Evolutionary conservation across 306 rosid species (phyloP), one percentile per base, ranked within the genome.

Genomic region (Cercis canadensis): DNA sequence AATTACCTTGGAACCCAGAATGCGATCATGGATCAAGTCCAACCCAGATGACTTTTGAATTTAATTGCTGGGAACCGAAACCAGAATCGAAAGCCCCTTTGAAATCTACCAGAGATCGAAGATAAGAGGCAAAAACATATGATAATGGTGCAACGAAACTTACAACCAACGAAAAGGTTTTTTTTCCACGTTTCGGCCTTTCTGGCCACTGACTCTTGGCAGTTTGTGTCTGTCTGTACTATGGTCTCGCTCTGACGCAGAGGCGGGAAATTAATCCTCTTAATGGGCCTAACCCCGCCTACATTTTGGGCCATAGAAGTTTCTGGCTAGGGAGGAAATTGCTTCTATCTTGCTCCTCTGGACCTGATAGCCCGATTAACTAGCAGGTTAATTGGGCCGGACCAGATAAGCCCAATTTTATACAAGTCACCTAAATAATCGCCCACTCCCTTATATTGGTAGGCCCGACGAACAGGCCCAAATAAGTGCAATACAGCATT

Each of bases 1-100:
- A 21, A 71, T 33, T 47, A 59, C 59, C 67, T 59, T 45, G 10
- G 45, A 57, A 70, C 13, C 45, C 31, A 43, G 18, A 8, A 45
- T 16, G 8, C 43, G 6, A 31, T 36, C 45, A 43, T 29, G 60
- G 60, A 37, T 29, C 9, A 14, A 16, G 51, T 14, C 24, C 62
- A 5, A 1, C 60, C 60, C 62, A 57, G 62, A 57, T 57, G 44
- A 57, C 40, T 6, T 31, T 17, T 16, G 8, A 53, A 57, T 57
- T 14, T 10, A n/a, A 57, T 57, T 21, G 13, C 13, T 13, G 11
- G 34, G 0, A 12, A 45, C 16, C 7, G 17, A 14, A 45, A 45
- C 62, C 10, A 32, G 13, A 49, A 32, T 29, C 0, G 13, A 19
- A 8, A n/a, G 4, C 37, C 13, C 37, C 15, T 5, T 4, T 31